phyloP scores from a whole-genome alignment of 1,284 basidiomycete species.

The Marasmius tenuissimus region DNA sequence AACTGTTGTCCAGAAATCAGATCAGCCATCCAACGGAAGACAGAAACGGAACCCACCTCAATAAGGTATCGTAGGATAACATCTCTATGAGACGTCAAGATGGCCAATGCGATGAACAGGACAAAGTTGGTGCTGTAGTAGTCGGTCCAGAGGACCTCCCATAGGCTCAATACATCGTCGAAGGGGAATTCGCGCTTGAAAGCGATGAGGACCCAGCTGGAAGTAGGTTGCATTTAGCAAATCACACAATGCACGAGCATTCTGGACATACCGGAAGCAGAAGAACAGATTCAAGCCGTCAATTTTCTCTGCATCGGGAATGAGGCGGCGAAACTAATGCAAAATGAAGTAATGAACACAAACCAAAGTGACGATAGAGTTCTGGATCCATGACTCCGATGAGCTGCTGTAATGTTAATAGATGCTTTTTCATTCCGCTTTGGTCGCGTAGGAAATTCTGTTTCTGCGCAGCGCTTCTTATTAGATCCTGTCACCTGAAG shows the following conservation, averaged over 20 bases:
- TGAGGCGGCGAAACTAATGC: not conserved
- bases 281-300: slow-evolving; percentile 96
- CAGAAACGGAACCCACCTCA: slow-evolving; percentile 56
- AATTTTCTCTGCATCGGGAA: slow-evolving; percentile 65
- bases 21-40: not conserved
- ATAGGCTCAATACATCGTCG: slow-evolving; percentile 83
- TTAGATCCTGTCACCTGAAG: not conserved
- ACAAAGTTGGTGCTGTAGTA: slow-evolving; percentile 87
- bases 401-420: slow-evolving; percentile 87
- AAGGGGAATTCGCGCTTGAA: slow-evolving; percentile 97
- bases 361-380: slow-evolving; percentile 84
- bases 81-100: slow-evolving; percentile 92
- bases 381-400: slow-evolving; percentile 94
- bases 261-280: slow-evolving; percentile 79
- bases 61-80: slow-evolving; percentile 92
- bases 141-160: slow-evolving; percentile 97
- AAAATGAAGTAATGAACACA: slow-evolving; percentile 9
- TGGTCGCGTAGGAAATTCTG: slow-evolving; percentile 96
- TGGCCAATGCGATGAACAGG: slow-evolving; percentile 92
- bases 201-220: slow-evolving; percentile 81
- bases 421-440: slow-evolving; percentile 94
- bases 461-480: slow-evolving; percentile 54
- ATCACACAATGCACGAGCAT: not conserved
- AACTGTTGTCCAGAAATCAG: slow-evolving; percentile 47
- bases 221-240: slow-evolving; percentile 6